Evolutionary conservation across 208 protist genomes (phyloP), one percentile per base, ranked within the genome.

Genomic region (Trypanosoma caninum): DNA sequence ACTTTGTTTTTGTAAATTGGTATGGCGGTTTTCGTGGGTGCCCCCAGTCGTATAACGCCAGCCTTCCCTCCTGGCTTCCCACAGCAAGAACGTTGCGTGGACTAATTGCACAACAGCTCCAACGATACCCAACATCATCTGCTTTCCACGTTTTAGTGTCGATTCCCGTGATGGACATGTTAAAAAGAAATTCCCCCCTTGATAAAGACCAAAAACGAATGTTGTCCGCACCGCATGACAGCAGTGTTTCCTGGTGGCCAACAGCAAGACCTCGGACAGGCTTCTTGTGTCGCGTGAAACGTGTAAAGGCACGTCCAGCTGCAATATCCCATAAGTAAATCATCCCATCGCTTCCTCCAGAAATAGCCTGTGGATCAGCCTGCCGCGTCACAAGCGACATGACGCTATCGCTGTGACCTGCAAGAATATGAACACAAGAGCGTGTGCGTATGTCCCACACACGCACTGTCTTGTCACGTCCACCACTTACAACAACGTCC

Each of bases 221-320:
- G 44, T 98, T 91, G 74, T 99, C 99, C 0, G 97, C 78, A 11
- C 91, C 87, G 38, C 82, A 98, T 0, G 94, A 95, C 3, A 91
- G 91, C 37, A 99, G 98, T 44, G 80, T 88, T 59, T 98, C 96
- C 18, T 67, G 74, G 9, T 87, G 82, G 57, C 96, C 93, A 22
- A 99, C 22, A 1, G 80, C 66, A 10, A 99, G 30, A 18, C 88
- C 78, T 23, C 98, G 88, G 8, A 99, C 93, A 18, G 85, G 73
- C 72, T 99, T 99, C 85, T 99, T 99, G 84, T 99, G 99, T 47
- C 99, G 91, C 18, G 98, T 99, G 3, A 99, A 77, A 2, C 81
- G 65, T 16, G 76, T 72, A 2, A 78, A 44, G n/a, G 78, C 35
- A 51, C 74, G 78, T 20, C 90, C 88, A 3, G 81, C 48, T 2